phyloP scores from a whole-genome alignment of 2,329 filamentous ascomycete species.

The Aspergillus novoparasiticus region DNA sequence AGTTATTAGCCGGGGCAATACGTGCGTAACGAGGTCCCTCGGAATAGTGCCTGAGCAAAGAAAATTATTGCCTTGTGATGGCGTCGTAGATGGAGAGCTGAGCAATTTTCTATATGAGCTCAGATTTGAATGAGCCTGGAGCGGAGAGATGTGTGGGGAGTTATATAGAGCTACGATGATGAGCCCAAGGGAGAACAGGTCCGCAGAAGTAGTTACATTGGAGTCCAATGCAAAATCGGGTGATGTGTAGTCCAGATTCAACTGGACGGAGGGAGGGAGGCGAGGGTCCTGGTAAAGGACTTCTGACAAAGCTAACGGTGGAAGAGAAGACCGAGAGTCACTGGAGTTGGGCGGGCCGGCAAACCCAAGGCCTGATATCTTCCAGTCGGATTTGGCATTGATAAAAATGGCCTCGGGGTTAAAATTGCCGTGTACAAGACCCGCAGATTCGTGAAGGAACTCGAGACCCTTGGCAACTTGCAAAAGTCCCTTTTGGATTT shows the following conservation, averaged over 20 bases:
- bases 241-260: conserved; percentile 90
- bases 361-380: conserved; percentile 92
- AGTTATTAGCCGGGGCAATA: conserved; percentile 84
- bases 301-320: conserved; percentile 80
- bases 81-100: conserved; percentile 74
- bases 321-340: conserved; percentile 72
- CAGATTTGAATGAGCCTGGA: conserved; percentile 78
- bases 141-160: conserved; percentile 83
- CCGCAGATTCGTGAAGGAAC: conserved; percentile 93
- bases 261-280: conserved; percentile 77
- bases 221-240: conserved; percentile 94
- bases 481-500: conserved; percentile 93
- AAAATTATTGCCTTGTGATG: conserved; percentile 80
- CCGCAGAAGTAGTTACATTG: conserved; percentile 78
- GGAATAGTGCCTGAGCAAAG: conserved; percentile 78
- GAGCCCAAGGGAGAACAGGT: conserved; percentile 92
- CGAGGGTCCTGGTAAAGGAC: conserved; percentile 82
- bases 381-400: conserved; percentile 98
- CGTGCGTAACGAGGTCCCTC: conserved; percentile 71
- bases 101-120: conserved; percentile 86
- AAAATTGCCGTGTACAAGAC: conserved; percentile 89
- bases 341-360: conserved; percentile 78
- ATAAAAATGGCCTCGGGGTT: conserved; percentile 92
- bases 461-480: conserved; percentile 93
- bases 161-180: conserved; percentile 91